phyloP scores from a whole-genome alignment of 2,329 filamentous ascomycete genomes.

The Trichoderma sp. region DNA sequence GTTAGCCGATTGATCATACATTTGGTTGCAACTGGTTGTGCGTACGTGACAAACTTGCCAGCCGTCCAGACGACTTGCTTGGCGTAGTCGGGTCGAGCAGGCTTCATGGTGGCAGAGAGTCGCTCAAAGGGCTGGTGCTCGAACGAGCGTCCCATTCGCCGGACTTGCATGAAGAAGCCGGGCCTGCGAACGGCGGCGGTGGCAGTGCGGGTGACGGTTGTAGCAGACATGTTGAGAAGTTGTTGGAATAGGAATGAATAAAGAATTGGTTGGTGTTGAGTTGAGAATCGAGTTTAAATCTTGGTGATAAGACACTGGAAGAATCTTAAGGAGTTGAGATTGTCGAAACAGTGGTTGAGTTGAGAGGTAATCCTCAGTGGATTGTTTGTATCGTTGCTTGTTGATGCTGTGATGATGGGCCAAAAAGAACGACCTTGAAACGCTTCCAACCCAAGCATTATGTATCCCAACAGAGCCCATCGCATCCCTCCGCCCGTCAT shows the following conservation, averaged over 20 bases:
- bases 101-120: constrained; percentile 8
- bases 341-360: constrained; percentile 12
- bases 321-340: constrained; percentile 21
- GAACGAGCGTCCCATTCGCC: constrained; percentile 22
- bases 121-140: constrained; percentile 22
- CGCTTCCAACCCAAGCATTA: constrained; percentile 20
- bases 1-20: not conserved
- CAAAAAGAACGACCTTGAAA: not conserved
- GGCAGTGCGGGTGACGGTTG: constrained; percentile 13
- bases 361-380: constrained; percentile 23
- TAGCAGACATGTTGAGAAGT: constrained; percentile 18
- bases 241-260: too few species aligned
- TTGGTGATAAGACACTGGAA: constrained; percentile 8
- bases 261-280: not conserved
- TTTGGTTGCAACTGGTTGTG: not conserved
- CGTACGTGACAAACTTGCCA: constrained; percentile 26
- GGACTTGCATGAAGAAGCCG: constrained; percentile 17
- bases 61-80: constrained; percentile 11
- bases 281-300: not conserved
- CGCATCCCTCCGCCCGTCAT: constrained; percentile 18
- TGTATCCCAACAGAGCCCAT: constrained; percentile 16
- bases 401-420: constrained; percentile 20
- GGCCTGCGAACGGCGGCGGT: constrained; percentile 18
- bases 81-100: constrained; percentile 10
- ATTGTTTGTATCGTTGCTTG: constrained; percentile 12